Conservation (phyloP, 2,329 filamentous ascomycete genomes). For the Aspergillus luchuensis region DNA sequence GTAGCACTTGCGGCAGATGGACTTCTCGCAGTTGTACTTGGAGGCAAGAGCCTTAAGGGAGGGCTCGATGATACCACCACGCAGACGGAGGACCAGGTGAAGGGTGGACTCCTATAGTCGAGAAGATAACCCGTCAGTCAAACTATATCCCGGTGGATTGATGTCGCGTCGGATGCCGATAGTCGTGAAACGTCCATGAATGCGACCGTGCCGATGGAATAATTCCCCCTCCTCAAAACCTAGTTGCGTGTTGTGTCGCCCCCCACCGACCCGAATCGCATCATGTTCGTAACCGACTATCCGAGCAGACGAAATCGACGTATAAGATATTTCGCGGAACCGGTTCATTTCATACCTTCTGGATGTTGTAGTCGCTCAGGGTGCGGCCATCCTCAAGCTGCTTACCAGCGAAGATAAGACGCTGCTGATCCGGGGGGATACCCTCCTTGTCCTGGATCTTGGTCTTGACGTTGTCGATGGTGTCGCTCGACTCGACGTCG, state of each 20-base stretch:
- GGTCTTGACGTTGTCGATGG: slow-evolving; percentile 99
- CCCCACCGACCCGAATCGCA: not conserved
- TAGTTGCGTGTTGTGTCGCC: not conserved
- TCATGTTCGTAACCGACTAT: slow-evolving; percentile 2
- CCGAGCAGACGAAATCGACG: slow-evolving; percentile 8
- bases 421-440: slow-evolving; percentile 97
- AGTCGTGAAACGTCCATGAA: not conserved
- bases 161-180: not conserved
- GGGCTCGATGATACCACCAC: slow-evolving; percentile 99
- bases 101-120: slow-evolving; percentile 84
- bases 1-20: slow-evolving; percentile 99
- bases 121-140: slow-evolving; percentile 36
- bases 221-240: not conserved
- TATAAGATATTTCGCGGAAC: slow-evolving; percentile 4
- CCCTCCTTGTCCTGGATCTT: slow-evolving; percentile 99
- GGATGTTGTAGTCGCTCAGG: slow-evolving; percentile 98
- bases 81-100: slow-evolving; percentile 96
- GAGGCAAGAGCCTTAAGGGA: slow-evolving; percentile 96
- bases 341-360: slow-evolving; percentile 70
- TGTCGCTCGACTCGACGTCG: slow-evolving; percentile 98
- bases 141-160: slow-evolving; percentile 8
- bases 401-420: slow-evolving; percentile 98
- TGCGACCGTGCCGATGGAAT: slow-evolving; percentile 1
- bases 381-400: slow-evolving; percentile 98
- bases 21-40: slow-evolving; percentile 99